Base-by-base conservation (phyloP, 352 stramenopile genomes). In the Phytophthora lateralis region DNA sequence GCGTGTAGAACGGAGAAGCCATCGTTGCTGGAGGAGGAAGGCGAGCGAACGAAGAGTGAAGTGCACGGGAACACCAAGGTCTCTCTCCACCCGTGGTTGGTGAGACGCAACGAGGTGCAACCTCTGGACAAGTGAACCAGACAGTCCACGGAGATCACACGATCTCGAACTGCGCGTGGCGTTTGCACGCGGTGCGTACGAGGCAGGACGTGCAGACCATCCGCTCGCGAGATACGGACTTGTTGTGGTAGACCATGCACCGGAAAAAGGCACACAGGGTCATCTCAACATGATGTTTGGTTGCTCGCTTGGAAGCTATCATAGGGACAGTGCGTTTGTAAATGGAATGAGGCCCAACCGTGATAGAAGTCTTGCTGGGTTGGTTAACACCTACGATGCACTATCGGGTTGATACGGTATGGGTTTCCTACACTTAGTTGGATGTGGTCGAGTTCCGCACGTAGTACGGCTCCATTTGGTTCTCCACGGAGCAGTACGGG, bases 1-100 rank as follows among this genome's bases (percentile, higher is more conserved):
- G 47, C 26, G 75, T 89, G 59, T 80, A 71, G 37, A 71, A 70
- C 11, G 66, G 37, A 37, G 52, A 20, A 4, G 60, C 2, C 56
- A 71, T 66, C 30, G 12, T 60, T 34, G 46, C 15, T 53, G 21
- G 48, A 37, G 24, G 21, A 18, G 4, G 56, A 26, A 48, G 38
- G 17, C 39, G 46, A 50, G 7, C 18, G 43, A 71, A 55, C 18
- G 50, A 59, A 63, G 45, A 71, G 32, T 71, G 57, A 71, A 42
- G 17, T 21, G 46, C 37, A 21, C 38, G 20, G 29, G 26, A 41
- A 9, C 34, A n/a, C 37, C 14, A 27, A 44, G 30, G 34, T 47
- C 32, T 30, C 48, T 10, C 18, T 7, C 32, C 32, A 37, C 32
- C 32, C 32, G 37, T 42, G 41, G 37, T n/a, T 45, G 27, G 30